Base-by-base conservation (phyloP, 225 moss, liverwort and hornwort genomes). In the Ulota crispa region DNA sequence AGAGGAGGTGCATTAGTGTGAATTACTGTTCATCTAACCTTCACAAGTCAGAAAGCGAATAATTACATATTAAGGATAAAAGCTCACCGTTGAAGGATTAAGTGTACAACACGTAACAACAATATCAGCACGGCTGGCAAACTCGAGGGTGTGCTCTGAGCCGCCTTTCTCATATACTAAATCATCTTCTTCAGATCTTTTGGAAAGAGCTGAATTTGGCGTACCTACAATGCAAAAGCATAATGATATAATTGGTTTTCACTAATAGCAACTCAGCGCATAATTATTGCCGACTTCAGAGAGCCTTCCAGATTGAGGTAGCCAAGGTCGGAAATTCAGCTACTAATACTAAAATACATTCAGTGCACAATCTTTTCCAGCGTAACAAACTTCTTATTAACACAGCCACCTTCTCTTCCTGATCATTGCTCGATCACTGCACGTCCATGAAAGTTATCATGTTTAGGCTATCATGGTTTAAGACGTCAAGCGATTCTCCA, bases 71-170 rank as follows among this genome's bases (percentile, higher is more conserved):
- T 24, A 36, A 27, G 23, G 59, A 43, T 54, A 71, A 20, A 56
- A 57, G 56, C 83, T 85, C 76, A 95, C 95, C 41, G 95, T 85
- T 74, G 89, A 83, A 53, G 87, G 80, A 60, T 89, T 91, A 50
- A 90, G 87, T n/a, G 86, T 53, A 83, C 95, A 94, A 85, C 91
- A 90, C 39, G 87, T 81, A 62, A 91, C 89, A 60, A 93, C 81
- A 59, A 95, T 92, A 76, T 95, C 95, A 80, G 95, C 89, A 86
- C 89, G 90, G 78, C 94, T 91, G 30, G 86, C 89, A 87, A 95
- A 95, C 27, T 89, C 70, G 45, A 89, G 85, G 70, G 90, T 90
- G 59, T 82, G 78, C 80, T 95, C 90, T 78, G 80, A 80, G 61
- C 93, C 92, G 64, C 95, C 94, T 81, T 87, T 89, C 77, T 88